Evolutionary conservation across 306 rosid species (phyloP).

Genomic region (Glycine tomentella): DNA sequence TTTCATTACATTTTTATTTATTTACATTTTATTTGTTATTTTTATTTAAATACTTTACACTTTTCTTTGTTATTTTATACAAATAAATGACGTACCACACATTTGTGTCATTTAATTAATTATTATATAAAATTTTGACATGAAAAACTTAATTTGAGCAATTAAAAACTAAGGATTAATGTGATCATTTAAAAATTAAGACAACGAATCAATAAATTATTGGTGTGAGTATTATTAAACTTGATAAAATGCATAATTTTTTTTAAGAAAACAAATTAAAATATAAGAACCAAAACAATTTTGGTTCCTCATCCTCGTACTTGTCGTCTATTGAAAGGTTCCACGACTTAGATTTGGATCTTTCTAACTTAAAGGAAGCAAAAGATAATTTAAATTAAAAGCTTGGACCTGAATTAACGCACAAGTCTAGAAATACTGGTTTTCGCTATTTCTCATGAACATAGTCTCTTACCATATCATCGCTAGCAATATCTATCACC

Average conservation of each 20-base stretch:
- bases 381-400: slow-evolving; percentile 9
- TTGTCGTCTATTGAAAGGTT: neutral
- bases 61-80: no score
- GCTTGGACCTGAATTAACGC: slow-evolving; percentile 22
- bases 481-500: slow-evolving; percentile 16
- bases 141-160: neutral
- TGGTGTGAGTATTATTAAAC: no score
- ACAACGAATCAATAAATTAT: no score
- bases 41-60: no score
- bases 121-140: neutral
- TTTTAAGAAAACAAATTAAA: no score
- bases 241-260: no score
- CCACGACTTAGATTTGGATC: neutral
- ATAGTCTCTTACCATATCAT: neutral
- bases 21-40: no score
- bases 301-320: neutral
- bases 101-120: neutral
- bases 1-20: neutral
- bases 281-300: neutral
- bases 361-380: neutral
- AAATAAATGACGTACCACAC: neutral
- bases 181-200: neutral
- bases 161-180: neutral
- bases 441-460: neutral
- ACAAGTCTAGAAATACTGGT: neutral